Percentiles rank a stretch among this genome's conserved stretches.
phyloP scores from a whole-genome alignment of 2,329 filamentous ascomycete genomes.

The Fusarium illudens region DNA sequence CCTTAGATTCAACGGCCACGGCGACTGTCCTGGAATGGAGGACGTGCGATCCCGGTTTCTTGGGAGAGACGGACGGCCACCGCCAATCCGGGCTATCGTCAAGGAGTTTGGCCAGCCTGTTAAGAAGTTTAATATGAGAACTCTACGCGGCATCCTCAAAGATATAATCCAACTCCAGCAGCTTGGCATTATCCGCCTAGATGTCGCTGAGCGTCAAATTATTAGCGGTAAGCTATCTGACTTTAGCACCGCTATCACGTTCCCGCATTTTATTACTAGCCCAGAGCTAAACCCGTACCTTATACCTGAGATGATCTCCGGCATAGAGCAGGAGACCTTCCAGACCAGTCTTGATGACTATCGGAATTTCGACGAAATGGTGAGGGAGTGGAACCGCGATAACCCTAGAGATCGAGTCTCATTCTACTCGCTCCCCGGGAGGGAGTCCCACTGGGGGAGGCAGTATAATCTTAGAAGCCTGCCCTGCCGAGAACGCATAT shows the following conservation, averaged over 20 bases:
- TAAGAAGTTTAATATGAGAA: neutral
- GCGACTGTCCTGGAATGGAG: no score
- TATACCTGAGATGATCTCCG: neutral
- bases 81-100: conserved; percentile 2
- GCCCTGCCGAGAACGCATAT: neutral
- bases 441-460: neutral
- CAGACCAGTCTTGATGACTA: neutral
- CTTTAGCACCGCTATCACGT: conserved; percentile 39
- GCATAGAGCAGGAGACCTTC: neutral
- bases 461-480: neutral
- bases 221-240: conserved; percentile 35
- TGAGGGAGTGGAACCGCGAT: neutral
- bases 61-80: neutral
- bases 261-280: conserved; percentile 34
- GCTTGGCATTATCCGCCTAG: neutral
- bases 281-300: conserved; percentile 10
- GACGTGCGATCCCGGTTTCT: neutral
- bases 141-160: neutral
- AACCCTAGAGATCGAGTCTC: neutral
- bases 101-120: neutral
- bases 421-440: neutral
- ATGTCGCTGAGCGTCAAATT: conserved; percentile 18
- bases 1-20: neutral
- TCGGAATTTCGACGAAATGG: neutral
- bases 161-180: neutral